Base-by-base conservation (phyloP, 2,329 filamentous ascomycete genomes). In the Cordyceps cateniannulata region DNA sequence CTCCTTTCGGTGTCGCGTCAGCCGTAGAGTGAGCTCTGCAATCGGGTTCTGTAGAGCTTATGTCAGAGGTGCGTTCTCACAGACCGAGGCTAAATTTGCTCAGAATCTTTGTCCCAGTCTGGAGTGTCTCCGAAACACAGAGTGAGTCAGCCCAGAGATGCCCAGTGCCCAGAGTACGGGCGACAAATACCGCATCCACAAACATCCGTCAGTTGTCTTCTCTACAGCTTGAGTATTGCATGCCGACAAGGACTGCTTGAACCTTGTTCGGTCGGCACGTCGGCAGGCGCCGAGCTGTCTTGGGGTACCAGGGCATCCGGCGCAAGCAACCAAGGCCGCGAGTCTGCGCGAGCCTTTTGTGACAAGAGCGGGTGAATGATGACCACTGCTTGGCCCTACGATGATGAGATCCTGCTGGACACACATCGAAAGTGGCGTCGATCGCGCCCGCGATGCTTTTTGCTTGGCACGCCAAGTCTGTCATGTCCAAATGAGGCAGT, bases 91-190 rank as follows among this genome's bases (percentile, higher is more conserved):
- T n/a, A n/a, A 7, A 45, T 22, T n/a, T 48, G 27, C 18, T 25
- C 27, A 4, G 59, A 57, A 38, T 55, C 51, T 40, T 45, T 50
- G 35, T 47, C 38, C 58, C 49, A 54, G 3, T 49, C 59, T 1
- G 20, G 22, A 9, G n/a, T 18, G 44, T 54, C 38, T 38, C n/a
- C 51, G 44, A 27, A 35, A 61, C 45, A 52, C 62, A 63, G 5
- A 63, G 27, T 1, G 58, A 58, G 24, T 63, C 58, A 14, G 61
- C 58, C 62, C 58, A 63, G 40, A 61, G 40, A 24, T 63, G 59
- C 5, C 35, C 40, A 7, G 54, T 20, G 9, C 42, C 48, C 25
- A 63, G 53, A 18, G 20, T 22, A 16, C 58, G 51, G 40, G 62
- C 59, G 9, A 63, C 35, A 16, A 42, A 22, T 22, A 63, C 35